Evolutionary conservation across 2,329 filamentous ascomycete species (phyloP), one percentile per base, ranked within the genome.

Genomic region (Graphium sp.): DNA sequence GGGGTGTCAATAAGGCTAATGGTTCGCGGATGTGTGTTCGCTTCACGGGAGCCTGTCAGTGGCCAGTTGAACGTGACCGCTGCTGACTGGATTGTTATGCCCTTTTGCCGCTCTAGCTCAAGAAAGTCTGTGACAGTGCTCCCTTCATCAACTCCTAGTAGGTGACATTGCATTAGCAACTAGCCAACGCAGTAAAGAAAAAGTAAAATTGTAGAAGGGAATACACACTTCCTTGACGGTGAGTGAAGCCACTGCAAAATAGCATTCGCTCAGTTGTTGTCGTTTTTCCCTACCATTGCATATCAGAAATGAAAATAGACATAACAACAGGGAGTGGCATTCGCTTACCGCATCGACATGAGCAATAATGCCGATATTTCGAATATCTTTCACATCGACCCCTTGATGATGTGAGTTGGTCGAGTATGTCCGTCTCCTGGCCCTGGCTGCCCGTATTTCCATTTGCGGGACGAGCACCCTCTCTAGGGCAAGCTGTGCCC

Each of bases 241-340:
- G 66, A 7, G 85, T 92, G 36, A 85, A 74, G 27, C 89, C 87
- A 48, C 83, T 91, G 45, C 94, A 93, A 47, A 84, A 95, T 44
- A 98, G 77, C 87, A 95, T 95, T 33, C 89, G 84, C 70, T 98
- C 89, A 4, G 89, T 95, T 0, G 89, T 98, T 0, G 89, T 95
- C 2, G 89, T 98, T 61, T 98, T 98, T 7, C 89, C 89, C 66
- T 71, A 30, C 7, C 12, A 9, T 3, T 11, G 10, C n/a, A n/a
- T n/a, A n/a, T n/a, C n/a, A n/a, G n/a, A n/a, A n/a, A n/a, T n/a
- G n/a, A n/a, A n/a, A n/a, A n/a, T 7, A 17, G 34, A 45, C 11
- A 44, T 39, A 19, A 17, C 22, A n/a, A 22, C 26, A 7, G 15
- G 10, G 4, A 10, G 4, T n/a, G 13, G 6, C n/a, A n/a, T 12